Evolutionary conservation across 345 rosid genomes (phyloP).

Genomic region (Laguncularia racemosa): DNA sequence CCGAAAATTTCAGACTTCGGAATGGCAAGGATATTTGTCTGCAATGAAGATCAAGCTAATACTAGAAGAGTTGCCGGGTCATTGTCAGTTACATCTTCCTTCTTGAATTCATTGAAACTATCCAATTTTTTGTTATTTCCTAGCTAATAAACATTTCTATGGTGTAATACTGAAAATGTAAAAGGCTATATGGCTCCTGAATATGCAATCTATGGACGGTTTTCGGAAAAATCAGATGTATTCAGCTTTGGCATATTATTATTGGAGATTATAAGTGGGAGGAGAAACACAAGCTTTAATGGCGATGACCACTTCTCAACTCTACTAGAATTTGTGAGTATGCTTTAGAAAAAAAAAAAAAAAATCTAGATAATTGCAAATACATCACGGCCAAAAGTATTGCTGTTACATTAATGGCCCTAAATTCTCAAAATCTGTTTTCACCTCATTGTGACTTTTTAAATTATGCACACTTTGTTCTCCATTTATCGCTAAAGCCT

Average conservation of each 20-base stretch:
- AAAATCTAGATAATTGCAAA: too few relatives aligned
- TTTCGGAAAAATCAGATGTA: slow-evolving; percentile 36
- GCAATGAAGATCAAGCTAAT: slow-evolving; percentile 30
- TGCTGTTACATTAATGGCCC: too few relatives aligned
- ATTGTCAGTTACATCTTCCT: slow-evolving; percentile 26
- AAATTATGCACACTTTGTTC: too few relatives aligned
- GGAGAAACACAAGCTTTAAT: slow-evolving; percentile 22
- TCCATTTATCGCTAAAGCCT: neutral
- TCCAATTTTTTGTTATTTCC: neutral
- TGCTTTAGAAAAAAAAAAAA: too few relatives aligned
- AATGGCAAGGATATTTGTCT: slow-evolving; percentile 31
- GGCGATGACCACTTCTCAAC: slow-evolving; percentile 16
- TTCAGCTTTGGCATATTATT: slow-evolving; percentile 35
- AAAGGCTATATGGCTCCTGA: slow-evolving; percentile 49
- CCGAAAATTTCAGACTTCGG: slow-evolving; percentile 47
- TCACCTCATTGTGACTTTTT: too few relatives aligned
- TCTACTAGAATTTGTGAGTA: slow-evolving; percentile 31
- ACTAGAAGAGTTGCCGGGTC: slow-evolving; percentile 40
- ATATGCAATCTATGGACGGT: slow-evolving; percentile 34
- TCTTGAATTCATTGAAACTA: neutral
- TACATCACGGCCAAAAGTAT: too few relatives aligned
- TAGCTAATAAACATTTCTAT: neutral
- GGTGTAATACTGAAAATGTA: slow-evolving; percentile 5
- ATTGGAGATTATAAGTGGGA: slow-evolving; percentile 38
- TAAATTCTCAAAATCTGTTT: too few relatives aligned